Base-by-base conservation (phyloP, 2,329 filamentous ascomycete genomes). In the Penicillium sp. region DNA sequence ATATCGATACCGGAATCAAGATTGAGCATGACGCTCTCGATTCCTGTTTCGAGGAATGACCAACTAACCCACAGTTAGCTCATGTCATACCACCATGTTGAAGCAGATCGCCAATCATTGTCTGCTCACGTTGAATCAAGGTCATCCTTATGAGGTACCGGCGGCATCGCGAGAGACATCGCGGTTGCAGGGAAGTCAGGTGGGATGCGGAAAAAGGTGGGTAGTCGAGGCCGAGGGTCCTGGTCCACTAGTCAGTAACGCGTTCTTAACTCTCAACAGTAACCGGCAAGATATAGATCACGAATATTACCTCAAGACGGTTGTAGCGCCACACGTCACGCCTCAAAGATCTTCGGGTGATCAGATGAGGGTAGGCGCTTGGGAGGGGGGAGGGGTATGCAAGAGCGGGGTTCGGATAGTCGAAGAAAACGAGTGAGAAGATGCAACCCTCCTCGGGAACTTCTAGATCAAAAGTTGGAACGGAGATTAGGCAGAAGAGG, bases 1-100 rank as follows among this genome's bases (percentile, higher is more conserved):
- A 97, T 92, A 70, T 97, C 92, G 77, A 99, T 90, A 60, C 94
- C 94, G 64, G 91, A 89, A 69, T 93, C 90, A 29, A 97, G 82
- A 70, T 95, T 90, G 66, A 86, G 85, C 93, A 99, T 97, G 71
- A 99, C 95, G 73, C 88, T 90, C 64, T 91, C 87, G 65, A 99
- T 92, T 63, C 93, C 92, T 60, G 83, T 82, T 75, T 97, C 88
- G 51, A 99, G 82, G 75, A 96, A 97, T 57, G 82, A 81, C 94
- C 94, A 99, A 78, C 91, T 95, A 31, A 67, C 47, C 53, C 48
- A 50, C 48, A 44, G 39, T 72, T 57, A 71, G 67, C 53, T 39
- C 50, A 47, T 49, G 21, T 27, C 13, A 21, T 49, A 51, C 33
- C 36, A 9, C 27, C 49, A 27, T 25, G 27, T 36, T 6, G 7